Evolutionary conservation across 2,329 filamentous ascomycete species (phyloP).

Genomic region (Fusarium penzigii): DNA sequence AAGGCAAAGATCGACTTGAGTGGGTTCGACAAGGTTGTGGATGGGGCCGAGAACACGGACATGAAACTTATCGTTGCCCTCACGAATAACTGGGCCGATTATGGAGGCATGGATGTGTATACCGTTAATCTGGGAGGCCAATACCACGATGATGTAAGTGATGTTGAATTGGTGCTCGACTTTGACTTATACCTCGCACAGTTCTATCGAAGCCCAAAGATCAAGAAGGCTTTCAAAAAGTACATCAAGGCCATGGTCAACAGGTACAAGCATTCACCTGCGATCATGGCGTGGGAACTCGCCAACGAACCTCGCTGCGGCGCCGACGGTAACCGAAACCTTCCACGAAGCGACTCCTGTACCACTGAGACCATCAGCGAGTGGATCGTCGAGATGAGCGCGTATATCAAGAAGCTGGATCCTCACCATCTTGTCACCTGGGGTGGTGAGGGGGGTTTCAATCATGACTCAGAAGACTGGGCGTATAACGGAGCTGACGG

Average conservation of each 20-base stretch:
- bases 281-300: constrained; percentile 55
- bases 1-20: constrained; percentile 55
- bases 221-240: constrained; percentile 18
- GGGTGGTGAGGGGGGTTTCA: constrained; percentile 60
- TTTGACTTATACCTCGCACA: not conserved
- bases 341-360: constrained; percentile 48
- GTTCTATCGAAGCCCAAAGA: constrained; percentile 15
- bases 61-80: constrained; percentile 66
- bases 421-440: constrained; percentile 61
- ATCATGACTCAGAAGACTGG: constrained; percentile 44
- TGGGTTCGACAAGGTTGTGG: constrained; percentile 61
- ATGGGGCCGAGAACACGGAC: constrained; percentile 56
- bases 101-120: constrained; percentile 64
- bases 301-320: constrained; percentile 59
- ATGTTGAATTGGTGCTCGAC: too few relatives aligned
- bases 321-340: constrained; percentile 16
- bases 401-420: constrained; percentile 64
- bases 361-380: constrained; percentile 55
- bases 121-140: constrained; percentile 53
- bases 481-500: constrained; percentile 51
- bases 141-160: constrained; percentile 32
- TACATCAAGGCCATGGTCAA: constrained; percentile 48
- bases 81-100: constrained; percentile 71
- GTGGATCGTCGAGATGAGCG: constrained; percentile 58
- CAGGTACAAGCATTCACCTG: constrained; percentile 46